These are phyloP conservation scores for Coleophoma cylindrospora DNA, from an alignment of 2,329 filamentous ascomycete genomes.

Conservation along the genomic window DNA sequence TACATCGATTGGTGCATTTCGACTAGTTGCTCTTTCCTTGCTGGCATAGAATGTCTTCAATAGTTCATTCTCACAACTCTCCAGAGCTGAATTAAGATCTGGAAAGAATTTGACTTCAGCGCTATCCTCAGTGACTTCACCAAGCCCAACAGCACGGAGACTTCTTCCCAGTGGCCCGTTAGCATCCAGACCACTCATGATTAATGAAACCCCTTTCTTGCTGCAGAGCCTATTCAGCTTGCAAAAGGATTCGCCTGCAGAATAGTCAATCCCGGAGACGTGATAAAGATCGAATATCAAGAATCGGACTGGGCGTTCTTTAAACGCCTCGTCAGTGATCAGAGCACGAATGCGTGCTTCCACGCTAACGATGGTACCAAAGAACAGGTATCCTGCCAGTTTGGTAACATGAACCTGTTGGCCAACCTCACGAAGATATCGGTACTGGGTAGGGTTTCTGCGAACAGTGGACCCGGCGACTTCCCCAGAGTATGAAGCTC, in stretches of 20 bases:
- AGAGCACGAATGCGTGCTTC: constrained; percentile 81
- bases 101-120: constrained; percentile 77
- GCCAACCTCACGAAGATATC: constrained; percentile 80
- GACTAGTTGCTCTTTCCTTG: constrained; percentile 48
- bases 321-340: constrained; percentile 78
- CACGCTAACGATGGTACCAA: constrained; percentile 93
- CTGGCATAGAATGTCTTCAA: constrained; percentile 73
- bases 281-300: constrained; percentile 84
- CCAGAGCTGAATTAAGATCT: constrained; percentile 86
- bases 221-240: constrained; percentile 81
- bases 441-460: constrained; percentile 81
- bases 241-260: constrained; percentile 90
- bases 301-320: constrained; percentile 75
- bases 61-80: constrained; percentile 92
- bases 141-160: constrained; percentile 79
- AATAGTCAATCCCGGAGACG: constrained; percentile 92
- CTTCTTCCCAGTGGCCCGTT: constrained; percentile 71
- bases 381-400: constrained; percentile 93
- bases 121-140: constrained; percentile 47
- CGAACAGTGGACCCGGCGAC: constrained; percentile 89
- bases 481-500: constrained; percentile 84
- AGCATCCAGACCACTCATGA: constrained; percentile 77
- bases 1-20: constrained; percentile 30
- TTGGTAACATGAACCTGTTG: constrained; percentile 89
- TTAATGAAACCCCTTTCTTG: constrained; percentile 71